Percentiles rank a stretch among this genome's conserved stretches.
These are phyloP conservation scores for Magnaporthiopsis rhizophila DNA, from an alignment of 2,329 filamentous ascomycete genomes.

Conservation along the genomic window DNA sequence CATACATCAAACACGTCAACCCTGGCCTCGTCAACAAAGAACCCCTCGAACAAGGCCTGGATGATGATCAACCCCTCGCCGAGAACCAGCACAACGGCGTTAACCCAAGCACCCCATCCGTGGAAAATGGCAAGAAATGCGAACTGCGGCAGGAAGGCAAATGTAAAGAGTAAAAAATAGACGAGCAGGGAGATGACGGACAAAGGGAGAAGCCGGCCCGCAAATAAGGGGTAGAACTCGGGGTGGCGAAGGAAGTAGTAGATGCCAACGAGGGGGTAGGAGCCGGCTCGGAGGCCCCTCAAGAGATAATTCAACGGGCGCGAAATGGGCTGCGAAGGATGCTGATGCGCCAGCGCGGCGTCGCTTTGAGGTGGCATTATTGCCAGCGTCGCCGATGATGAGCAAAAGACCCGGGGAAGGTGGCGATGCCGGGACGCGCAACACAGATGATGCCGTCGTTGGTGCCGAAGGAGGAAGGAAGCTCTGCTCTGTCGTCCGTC, in stretches of 20 bases:
- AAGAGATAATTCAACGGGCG: slow-evolving; percentile 33
- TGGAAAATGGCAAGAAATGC: slow-evolving; percentile 88
- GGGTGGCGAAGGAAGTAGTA: slow-evolving; percentile 71
- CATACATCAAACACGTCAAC: slow-evolving; percentile 79
- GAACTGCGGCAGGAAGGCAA: slow-evolving; percentile 81
- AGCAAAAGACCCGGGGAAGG: not conserved
- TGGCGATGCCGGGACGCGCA: not conserved
- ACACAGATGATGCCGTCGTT: not conserved
- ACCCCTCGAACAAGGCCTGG: slow-evolving; percentile 63
- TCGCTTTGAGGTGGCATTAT: not conserved
- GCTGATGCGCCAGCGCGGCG: too few relatives aligned
- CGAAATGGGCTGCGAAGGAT: not conserved
- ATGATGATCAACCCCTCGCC: slow-evolving; percentile 71
- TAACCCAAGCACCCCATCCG: slow-evolving; percentile 79
- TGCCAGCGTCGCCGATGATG: not conserved
- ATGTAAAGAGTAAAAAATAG: slow-evolving; percentile 78
- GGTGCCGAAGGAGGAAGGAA: not conserved
- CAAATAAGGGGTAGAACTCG: slow-evolving; percentile 76
- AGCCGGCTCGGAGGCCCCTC: slow-evolving; percentile 37
- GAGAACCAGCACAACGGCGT: slow-evolving; percentile 79
- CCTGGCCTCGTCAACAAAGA: slow-evolving; percentile 71
- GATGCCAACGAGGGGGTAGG: slow-evolving; percentile 62
- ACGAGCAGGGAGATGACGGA: slow-evolving; percentile 76
- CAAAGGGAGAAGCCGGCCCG: slow-evolving; percentile 69
- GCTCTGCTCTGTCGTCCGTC: not conserved